Evolutionary conservation across 2,329 filamentous ascomycete genomes (phyloP).

Genomic region (Phialemoniopsis sp.): DNA sequence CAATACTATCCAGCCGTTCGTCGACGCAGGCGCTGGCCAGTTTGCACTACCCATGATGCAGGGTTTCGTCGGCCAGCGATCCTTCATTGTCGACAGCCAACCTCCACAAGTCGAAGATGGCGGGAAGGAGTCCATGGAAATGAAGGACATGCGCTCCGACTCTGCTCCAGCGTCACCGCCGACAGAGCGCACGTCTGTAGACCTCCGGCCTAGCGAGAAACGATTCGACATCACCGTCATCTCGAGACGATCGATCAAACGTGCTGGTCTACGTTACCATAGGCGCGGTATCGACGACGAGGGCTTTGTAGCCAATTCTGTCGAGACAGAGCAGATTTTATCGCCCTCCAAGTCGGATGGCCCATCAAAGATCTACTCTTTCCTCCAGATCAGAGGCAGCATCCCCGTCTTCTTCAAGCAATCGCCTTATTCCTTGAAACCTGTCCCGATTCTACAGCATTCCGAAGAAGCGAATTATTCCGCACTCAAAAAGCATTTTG

Average conservation of each 20-base stretch:
- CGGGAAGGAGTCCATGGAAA: constrained; percentile 37
- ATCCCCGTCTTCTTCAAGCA: constrained; percentile 96
- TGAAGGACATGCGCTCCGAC: constrained; percentile 18
- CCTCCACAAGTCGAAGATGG: constrained; percentile 49
- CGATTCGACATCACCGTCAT: constrained; percentile 81
- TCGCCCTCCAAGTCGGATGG: constrained; percentile 60
- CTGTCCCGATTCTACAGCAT: constrained; percentile 76
- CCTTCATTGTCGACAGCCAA: constrained; percentile 68
- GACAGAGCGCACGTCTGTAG: constrained; percentile 18
- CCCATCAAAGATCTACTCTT: constrained; percentile 65
- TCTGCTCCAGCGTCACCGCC: constrained; percentile 10
- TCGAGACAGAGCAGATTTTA: constrained; percentile 94
- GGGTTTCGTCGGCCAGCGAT: constrained; percentile 84
- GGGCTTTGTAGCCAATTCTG: constrained; percentile 81
- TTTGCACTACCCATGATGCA: constrained; percentile 83
- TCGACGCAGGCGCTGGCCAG: constrained; percentile 65
- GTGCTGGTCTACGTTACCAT: constrained; percentile 85
- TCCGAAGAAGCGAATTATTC: constrained; percentile 73
- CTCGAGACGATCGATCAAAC: constrained; percentile 81
- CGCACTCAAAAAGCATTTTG: constrained; percentile 79
- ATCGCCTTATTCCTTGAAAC: constrained; percentile 89
- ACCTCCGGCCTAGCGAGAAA: constrained; percentile 41
- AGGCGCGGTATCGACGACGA: constrained; percentile 87
- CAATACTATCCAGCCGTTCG: constrained; percentile 68
- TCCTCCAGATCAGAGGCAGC: constrained; percentile 83